Base-by-base conservation (phyloP, 169 alveolate species). In the Sarcocystis neurona region DNA sequence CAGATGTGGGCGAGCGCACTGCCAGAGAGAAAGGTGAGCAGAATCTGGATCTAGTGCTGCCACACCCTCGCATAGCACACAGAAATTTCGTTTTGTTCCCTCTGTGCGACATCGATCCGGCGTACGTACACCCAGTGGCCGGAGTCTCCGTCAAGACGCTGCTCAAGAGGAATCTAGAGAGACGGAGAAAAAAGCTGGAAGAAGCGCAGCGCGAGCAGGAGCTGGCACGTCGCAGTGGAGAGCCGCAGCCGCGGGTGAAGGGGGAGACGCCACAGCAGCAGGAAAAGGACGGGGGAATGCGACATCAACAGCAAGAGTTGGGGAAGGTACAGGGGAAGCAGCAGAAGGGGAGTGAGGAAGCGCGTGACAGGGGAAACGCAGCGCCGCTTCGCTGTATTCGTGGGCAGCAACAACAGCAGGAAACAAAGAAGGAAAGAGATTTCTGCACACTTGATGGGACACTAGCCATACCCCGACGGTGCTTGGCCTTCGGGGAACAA, bases 31-130 rank as follows among this genome's bases (percentile, higher is more conserved):
- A n/a, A n/a, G n/a, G n/a, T n/a, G n/a, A n/a, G n/a, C n/a, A n/a
- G n/a, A n/a, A n/a, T n/a, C n/a, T n/a, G n/a, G n/a, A n/a, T n/a
- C 86, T 89, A 27, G 63, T 44, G 32, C 46, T 91, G 27, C 94
- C 94, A 37, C 94, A 91, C 87, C 92, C 92, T 15, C 94, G 92
- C 0, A 15, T 91, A 34, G 56, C 58, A 3, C 58, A 79, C 85
- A 39, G 94, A 2, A 82, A 87, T 30, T 91, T 91, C 74, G 92
- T 91, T 39, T 85, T 91, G 32, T 88, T 72, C 27, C 94, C 94
- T 0, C 90, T 91, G 44, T 50, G 82, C 53, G 94, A 91, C 80
- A 47, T 91, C 84, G 70, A 68, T 27, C 92, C 94, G 18, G 74
- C 43, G 34, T 74, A 50, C 66, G 32, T 43, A 41, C 94, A 91